Evolutionary conservation across 2,329 filamentous ascomycete species (phyloP).

Genomic region (Anthostomella pinea): DNA sequence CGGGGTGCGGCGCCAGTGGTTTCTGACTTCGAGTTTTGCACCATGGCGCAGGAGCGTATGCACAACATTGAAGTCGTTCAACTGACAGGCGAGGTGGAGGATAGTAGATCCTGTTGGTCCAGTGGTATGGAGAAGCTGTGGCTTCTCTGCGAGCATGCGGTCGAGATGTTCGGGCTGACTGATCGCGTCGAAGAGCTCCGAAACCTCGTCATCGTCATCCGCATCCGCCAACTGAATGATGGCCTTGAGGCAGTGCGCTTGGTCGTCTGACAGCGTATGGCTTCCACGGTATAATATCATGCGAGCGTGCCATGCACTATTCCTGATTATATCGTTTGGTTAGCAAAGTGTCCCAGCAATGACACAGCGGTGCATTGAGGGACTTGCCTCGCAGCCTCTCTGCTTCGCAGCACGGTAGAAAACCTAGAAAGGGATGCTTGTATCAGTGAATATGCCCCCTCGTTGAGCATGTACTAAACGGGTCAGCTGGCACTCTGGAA

Average conservation of each 20-base stretch:
- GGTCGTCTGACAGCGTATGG: neutral
- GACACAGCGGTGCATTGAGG: neutral
- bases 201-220: neutral
- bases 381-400: neutral
- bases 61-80: neutral
- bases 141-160: neutral
- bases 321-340: neutral
- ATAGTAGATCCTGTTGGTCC: slow-evolving; percentile 1
- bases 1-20: neutral
- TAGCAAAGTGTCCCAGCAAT: neutral
- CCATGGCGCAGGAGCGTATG: slow-evolving; percentile 1
- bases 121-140: slow-evolving; percentile 2
- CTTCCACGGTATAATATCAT: neutral
- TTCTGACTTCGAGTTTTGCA: neutral
- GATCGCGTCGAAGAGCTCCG: neutral
- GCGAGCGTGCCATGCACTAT: neutral
- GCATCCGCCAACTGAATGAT: neutral
- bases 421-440: neutral
- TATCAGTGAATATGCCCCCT: neutral
- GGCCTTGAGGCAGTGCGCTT: neutral
- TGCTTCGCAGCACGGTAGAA: neutral
- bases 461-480: too few relatives aligned
- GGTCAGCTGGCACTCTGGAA: too few relatives aligned
- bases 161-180: neutral
- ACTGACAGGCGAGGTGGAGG: slow-evolving; percentile 7